Evolutionary conservation across 257 asterid species (phyloP), one percentile per base, ranked within the genome.

Genomic region (Solanum sparsipilum): DNA sequence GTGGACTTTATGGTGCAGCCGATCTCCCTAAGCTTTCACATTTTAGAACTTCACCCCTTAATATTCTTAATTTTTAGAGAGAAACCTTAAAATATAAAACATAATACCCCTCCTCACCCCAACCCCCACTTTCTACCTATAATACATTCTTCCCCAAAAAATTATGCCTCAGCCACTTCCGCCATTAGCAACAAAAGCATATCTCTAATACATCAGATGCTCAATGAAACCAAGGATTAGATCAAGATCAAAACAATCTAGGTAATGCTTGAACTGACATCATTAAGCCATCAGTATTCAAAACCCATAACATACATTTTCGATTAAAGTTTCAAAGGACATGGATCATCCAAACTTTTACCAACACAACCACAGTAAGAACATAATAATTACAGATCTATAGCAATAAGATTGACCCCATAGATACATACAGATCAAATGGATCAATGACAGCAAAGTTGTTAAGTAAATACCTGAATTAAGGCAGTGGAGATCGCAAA

Each of bases 401-500:
- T 76, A 75, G 52, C 21, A 75, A 75, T 23, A 21, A 35, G 27
- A 74, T 35, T 36, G 31, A 32, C n/a, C 79, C 44, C 78, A 52
- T 5, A 52, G 60, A 72, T 72, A 36, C n/a, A 72, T 75, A 11
- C 11, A 36, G 15, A 75, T 35, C 52, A 75, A 75, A 78, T 78
- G 18, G 60, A 41, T 78, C 56, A 78, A 39, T 41, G 52, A 41
- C 84, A 41, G 36, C 15, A 79, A 27, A 79, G 9, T 79, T 44
- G 38, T 44, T 25, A 79, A 79, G 6, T 18, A 67, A 83, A 32
- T 86, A 95, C 98, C 96, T 96, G 98, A 91, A 95, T 90, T 56
- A 95, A 81, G 87, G 98, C 98, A 78, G 96, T 95, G 89, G 67
- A 32, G 41, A 93, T 87, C 0, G 96, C 98, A 83, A 96, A 96